Conservation (phyloP, 2,329 filamentous ascomycete genomes). For the Fonsecaea monophora region DNA sequence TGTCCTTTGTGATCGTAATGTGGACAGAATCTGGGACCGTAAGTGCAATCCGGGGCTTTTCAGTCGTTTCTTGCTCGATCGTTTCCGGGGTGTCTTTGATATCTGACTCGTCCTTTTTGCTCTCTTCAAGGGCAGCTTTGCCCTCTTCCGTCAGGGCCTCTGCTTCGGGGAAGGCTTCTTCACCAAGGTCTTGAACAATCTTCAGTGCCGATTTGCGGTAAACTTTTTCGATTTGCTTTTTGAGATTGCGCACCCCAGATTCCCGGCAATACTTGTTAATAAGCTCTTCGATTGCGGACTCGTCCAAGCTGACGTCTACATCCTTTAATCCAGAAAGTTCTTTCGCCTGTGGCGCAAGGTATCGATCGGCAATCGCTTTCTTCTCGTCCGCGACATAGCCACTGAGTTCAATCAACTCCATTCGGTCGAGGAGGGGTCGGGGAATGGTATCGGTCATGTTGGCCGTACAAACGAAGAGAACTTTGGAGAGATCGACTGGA, state of each 20-base stretch:
- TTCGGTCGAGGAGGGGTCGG: slow-evolving; percentile 88
- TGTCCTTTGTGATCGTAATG: slow-evolving; percentile 84
- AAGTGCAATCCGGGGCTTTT: slow-evolving; percentile 74
- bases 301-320: slow-evolving; percentile 84
- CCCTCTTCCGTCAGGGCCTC: slow-evolving; percentile 85
- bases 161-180: slow-evolving; percentile 79
- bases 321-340: slow-evolving; percentile 89
- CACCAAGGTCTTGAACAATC: slow-evolving; percentile 93
- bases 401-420: slow-evolving; percentile 96
- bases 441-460: slow-evolving; percentile 99
- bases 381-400: slow-evolving; percentile 98
- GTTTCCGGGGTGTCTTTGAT: slow-evolving; percentile 66
- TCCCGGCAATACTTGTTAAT: slow-evolving; percentile 99
- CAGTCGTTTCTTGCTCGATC: slow-evolving; percentile 66
- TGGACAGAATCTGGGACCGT: slow-evolving; percentile 87
- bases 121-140: slow-evolving; percentile 75
- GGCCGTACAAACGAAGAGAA: slow-evolving; percentile 96
- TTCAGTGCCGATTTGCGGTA: slow-evolving; percentile 97
- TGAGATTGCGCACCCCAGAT: slow-evolving; percentile 94
- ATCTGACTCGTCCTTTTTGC: slow-evolving; percentile 68
- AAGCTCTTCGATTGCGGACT: slow-evolving; percentile 89
- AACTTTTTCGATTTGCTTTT: slow-evolving; percentile 99
- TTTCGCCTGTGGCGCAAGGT: slow-evolving; percentile 92
- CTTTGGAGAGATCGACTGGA: slow-evolving; percentile 94
- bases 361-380: slow-evolving; percentile 95